These are phyloP conservation scores for Xylaria sp. DNA, from an alignment of 2,329 filamentous ascomycete genomes.

Conservation along the genomic window DNA sequence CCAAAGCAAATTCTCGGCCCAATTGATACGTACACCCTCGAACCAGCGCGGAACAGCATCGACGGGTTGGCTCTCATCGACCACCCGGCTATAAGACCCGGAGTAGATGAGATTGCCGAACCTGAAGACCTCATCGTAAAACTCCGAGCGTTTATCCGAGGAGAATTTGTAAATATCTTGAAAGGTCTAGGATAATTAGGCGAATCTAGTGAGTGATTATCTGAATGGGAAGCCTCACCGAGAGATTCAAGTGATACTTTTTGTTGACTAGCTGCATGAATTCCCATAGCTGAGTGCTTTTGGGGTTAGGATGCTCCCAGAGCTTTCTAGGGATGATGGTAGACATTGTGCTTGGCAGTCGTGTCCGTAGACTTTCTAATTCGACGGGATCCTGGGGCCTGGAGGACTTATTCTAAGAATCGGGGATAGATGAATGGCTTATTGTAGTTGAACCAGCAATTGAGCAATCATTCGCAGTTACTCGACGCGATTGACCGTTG, in stretches of 20 bases:
- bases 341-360: constrained; percentile 30
- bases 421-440: background rate
- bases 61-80: constrained; percentile 77
- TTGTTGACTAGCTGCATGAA: constrained; percentile 75
- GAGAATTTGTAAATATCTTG: constrained; percentile 78
- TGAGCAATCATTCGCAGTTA: background rate
- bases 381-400: background rate
- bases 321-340: constrained; percentile 66
- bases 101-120: constrained; percentile 70
- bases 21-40: constrained; percentile 77
- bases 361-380: too few species aligned
- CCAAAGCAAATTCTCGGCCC: constrained; percentile 83
- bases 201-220: background rate
- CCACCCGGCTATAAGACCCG: constrained; percentile 67
- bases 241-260: constrained; percentile 65
- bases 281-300: constrained; percentile 71
- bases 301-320: constrained; percentile 73
- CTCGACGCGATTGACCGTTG: background rate
- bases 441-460: background rate
- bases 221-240: constrained; percentile 57
- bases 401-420: background rate
- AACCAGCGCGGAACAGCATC: constrained; percentile 82
- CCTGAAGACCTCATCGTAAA: constrained; percentile 74
- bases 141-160: constrained; percentile 67
- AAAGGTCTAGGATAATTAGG: constrained; percentile 64